These are phyloP conservation scores for Alternaria hordeiaustralica DNA, from an alignment of 2,329 filamentous ascomycete species.

Conservation along the genomic window DNA sequence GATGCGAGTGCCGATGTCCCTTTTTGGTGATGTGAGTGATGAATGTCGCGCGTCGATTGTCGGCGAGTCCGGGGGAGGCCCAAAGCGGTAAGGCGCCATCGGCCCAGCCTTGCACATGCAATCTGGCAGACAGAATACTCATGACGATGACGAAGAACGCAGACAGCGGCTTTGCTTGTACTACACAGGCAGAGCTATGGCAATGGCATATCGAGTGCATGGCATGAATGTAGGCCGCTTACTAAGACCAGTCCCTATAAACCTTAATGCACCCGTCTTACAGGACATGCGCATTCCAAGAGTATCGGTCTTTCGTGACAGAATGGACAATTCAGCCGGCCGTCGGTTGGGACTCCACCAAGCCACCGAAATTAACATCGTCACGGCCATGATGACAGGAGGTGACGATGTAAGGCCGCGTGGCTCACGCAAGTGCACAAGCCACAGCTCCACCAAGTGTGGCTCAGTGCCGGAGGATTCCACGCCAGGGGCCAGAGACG, in stretches of 20 bases:
- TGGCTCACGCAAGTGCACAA: constrained; percentile 5
- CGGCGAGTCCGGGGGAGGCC: constrained; percentile 11
- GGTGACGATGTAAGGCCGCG: neutral
- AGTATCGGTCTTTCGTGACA: neutral
- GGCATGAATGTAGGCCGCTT: neutral
- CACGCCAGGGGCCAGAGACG: constrained; percentile 6
- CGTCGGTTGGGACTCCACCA: neutral
- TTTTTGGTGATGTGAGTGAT: constrained; percentile 6
- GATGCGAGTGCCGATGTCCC: constrained; percentile 9
- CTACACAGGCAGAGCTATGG: neutral
- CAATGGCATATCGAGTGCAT: neutral
- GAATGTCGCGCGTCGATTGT: constrained; percentile 7
- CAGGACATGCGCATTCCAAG: neutral
- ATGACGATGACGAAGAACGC: neutral
- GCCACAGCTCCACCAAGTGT: constrained; percentile 12
- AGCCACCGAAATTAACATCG: neutral
- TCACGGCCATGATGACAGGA: neutral
- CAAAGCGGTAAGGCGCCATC: neutral
- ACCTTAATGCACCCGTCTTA: neutral
- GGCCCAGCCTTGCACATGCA: neutral
- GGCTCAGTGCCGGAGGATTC: constrained; percentile 4
- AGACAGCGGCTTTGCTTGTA: neutral
- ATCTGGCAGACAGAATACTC: neutral
- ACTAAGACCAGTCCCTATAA: neutral
- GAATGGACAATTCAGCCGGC: neutral